Percentiles rank a stretch among this genome's conserved stretches.
Conservation (phyloP, 495 filamentous ascomycete genomes). For the Aspergillus affinis region DNA sequence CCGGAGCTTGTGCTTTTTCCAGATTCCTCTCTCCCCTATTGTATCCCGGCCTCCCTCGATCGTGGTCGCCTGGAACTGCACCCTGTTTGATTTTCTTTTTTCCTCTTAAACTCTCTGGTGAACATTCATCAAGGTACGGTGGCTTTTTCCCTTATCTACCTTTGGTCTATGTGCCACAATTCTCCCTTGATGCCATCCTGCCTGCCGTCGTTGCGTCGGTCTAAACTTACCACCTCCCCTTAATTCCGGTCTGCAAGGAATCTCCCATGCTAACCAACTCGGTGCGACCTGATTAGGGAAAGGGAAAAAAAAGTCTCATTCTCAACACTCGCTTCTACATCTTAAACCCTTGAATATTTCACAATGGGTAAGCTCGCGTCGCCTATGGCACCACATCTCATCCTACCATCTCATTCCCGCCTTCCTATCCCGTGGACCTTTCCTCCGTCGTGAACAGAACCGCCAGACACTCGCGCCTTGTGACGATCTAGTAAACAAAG, state of each 20-base stretch:
- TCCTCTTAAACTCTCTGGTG: neutral
- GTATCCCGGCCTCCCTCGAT: constrained; percentile 21
- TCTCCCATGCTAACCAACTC: constrained; percentile 24
- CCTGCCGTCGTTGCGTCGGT: neutral
- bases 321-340: constrained; percentile 30
- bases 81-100: constrained; percentile 13
- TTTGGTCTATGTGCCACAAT: constrained; percentile 8
- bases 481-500: neutral
- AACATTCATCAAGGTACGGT: constrained; percentile 22
- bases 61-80: constrained; percentile 17
- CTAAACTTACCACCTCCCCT: constrained; percentile 3
- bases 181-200: constrained; percentile 12
- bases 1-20: constrained; percentile 7
- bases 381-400: constrained; percentile 10
- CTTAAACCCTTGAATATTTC: constrained; percentile 24
- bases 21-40: constrained; percentile 14
- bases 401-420: constrained; percentile 11
- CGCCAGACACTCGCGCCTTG: constrained; percentile 12
- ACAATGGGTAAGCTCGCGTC: constrained; percentile 45
- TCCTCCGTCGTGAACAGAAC: constrained; percentile 1
- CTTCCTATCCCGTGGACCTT: neutral
- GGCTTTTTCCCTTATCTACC: constrained; percentile 2
- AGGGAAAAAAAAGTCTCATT: constrained; percentile 8
- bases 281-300: constrained; percentile 34
- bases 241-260: constrained; percentile 21